Percentiles rank a stretch among this genome's conserved stretches.
These are phyloP conservation scores for Xylariaceae sp. DNA, from an alignment of 2,329 filamentous ascomycete species.

Conservation along the genomic window DNA sequence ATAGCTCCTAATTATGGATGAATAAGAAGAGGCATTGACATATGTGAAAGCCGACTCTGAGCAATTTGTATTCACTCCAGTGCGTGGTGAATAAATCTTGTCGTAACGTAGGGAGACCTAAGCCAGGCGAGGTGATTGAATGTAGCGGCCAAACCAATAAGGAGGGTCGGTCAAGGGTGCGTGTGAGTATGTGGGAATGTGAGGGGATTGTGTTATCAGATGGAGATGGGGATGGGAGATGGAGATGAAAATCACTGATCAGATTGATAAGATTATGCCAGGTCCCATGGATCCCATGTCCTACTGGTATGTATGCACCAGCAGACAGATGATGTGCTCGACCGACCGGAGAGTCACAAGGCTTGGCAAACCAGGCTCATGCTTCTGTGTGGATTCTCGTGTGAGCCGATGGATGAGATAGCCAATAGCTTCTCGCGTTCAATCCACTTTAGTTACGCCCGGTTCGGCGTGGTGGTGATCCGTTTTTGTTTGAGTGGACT, in stretches of 20 bases:
- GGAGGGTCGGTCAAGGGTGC: background rate
- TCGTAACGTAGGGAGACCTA: background rate
- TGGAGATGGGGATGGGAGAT: constrained; percentile 27
- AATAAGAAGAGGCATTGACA: background rate
- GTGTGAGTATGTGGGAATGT: background rate
- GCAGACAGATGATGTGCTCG: background rate
- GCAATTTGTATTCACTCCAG: constrained; percentile 7
- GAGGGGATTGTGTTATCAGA: constrained; percentile 27
- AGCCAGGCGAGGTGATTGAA: background rate
- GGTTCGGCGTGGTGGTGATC: constrained; percentile 30
- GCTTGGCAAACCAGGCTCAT: background rate
- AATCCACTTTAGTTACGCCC: constrained; percentile 2
- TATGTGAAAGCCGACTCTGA: background rate
- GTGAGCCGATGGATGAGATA: background rate
- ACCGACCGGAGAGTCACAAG: background rate
- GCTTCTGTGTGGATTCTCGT: constrained; percentile 2
- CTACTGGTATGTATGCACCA: background rate
- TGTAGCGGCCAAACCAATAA: background rate
- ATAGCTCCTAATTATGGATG: background rate
- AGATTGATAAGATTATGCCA: constrained; percentile 49
- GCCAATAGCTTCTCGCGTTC: constrained; percentile 7
- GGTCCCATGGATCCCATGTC: constrained; percentile 21
- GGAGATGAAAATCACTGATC: constrained; percentile 43
- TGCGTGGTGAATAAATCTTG: constrained; percentile 9
- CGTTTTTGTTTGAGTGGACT: constrained; percentile 24